Evolutionary conservation across 2,329 filamentous ascomycete species (phyloP), one percentile per base, ranked within the genome.

Genomic region (Cladorrhinum sp.): DNA sequence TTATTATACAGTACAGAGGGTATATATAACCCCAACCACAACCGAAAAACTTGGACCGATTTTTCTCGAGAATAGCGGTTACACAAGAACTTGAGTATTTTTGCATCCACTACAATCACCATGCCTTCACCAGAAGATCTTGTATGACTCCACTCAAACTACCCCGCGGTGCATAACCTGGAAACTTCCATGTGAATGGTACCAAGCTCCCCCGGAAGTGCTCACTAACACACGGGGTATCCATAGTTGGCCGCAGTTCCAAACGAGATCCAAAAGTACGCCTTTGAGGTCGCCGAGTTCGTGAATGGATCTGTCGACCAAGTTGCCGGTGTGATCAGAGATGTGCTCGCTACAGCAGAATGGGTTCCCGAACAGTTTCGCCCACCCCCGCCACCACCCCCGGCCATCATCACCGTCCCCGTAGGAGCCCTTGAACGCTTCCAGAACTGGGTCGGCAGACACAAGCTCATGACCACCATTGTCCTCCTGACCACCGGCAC

Each of bases 221-320:
- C 3, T 28, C 26, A 46, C 42, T 46, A 46, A 46, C 42, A 46
- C 42, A 46, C 16, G 7, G 42, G 28, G 28, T 53, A 36, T 55
- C 21, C 51, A 36, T 66, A 86, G 82, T 74, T 86, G 65, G 79
- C 80, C 65, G 80, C 76, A 65, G 74, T 84, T 60, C 78, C 80
- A 63, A 76, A 84, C 75, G 86, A 93, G 70, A 80, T 94, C 72
- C 84, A 84, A 64, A 81, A 80, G 65, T 92, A 92, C 74, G 87
- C 89, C 16, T 80, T 82, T 67, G 83, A 90, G 57, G 82, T 94
- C 63, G 91, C 91, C 72, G 88, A 92, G 65, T 89, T 88, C 67
- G 85, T 96, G 73, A 91, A 97, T 75, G 82, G 83, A 61, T 86
- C 92, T 71, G 88, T 96, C 74, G 91, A 96, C 70, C 81, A 83